Conservation (phyloP, 1,139 yeast species). For the Meyerozyma guilliermondii region DNA sequence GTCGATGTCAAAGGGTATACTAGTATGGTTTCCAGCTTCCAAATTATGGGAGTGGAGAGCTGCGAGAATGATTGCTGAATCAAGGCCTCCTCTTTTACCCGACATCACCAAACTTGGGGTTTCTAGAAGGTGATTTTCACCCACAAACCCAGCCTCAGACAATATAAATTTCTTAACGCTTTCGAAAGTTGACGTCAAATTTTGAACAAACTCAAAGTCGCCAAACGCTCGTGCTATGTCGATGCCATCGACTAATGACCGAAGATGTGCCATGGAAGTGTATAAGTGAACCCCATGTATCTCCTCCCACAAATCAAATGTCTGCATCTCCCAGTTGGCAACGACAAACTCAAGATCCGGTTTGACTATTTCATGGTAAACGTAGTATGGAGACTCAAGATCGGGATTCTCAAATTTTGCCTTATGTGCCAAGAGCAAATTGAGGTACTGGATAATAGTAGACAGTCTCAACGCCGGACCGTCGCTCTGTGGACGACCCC, state of each 20-base stretch:
- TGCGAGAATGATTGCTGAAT: slow-evolving; percentile 73
- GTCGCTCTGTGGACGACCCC: slow-evolving; percentile 98
- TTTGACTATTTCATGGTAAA: slow-evolving; percentile 52
- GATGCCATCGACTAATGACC: slow-evolving; percentile 61
- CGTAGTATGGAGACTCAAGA: slow-evolving; percentile 20
- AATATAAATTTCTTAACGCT: slow-evolving; percentile 35
- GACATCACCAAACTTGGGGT: slow-evolving; percentile 47
- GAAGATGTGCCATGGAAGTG: slow-evolving; percentile 69
- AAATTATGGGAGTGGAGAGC: slow-evolving; percentile 59
- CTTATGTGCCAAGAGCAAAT: slow-evolving; percentile 30
- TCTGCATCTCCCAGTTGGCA: slow-evolving; percentile 55
- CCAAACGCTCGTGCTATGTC: slow-evolving; percentile 35
- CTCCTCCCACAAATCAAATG: slow-evolving; percentile 96
- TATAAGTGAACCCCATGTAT: slow-evolving; percentile 69
- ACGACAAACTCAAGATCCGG: slow-evolving; percentile 68
- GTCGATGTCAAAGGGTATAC: slow-evolving; percentile 56
- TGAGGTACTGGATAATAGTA: slow-evolving; percentile 56
- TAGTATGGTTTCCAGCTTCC: slow-evolving; percentile 23
- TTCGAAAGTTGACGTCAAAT: slow-evolving; percentile 20
- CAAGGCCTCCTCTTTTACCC: slow-evolving; percentile 63
- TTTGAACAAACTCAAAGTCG: slow-evolving; percentile 24
- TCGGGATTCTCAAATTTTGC: slow-evolving; percentile 17
- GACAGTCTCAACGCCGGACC: slow-evolving; percentile 84
- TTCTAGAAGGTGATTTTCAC: slow-evolving; percentile 52
- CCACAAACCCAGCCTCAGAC: slow-evolving; percentile 36